Evolutionary conservation across 2,329 filamentous ascomycete species (phyloP), one percentile per base, ranked within the genome.

Genomic region (Alternaria arborescens): DNA sequence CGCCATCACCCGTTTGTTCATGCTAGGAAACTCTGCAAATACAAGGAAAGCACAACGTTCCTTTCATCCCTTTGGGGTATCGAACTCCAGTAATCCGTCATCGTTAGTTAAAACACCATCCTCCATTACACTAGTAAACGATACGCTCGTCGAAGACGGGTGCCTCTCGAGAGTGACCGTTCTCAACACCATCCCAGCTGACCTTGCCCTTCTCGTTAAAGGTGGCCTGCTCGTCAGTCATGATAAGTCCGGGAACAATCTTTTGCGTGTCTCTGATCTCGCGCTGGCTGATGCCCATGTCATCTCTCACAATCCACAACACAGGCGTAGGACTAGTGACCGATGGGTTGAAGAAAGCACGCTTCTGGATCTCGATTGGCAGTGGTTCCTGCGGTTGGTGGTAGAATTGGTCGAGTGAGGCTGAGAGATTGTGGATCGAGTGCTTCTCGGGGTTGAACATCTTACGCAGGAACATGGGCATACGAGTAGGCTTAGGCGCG

Each of bases 271-370:
- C 75, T 42, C 70, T 63, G 18, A 82, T 78, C 64, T 83, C 81
- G 43, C 81, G 73, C 62, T 75, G 74, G 4, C 74, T 78, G 10
- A 83, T 78, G 4, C 82, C 81, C 70, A 80, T 75, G 14, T 77
- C 74, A 60, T 84, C 82, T 14, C 70, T 70, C 1, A 81, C 79
- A 18, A 83, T 80, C 82, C 82, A 84, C 14, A 84, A 59, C 14
- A 78, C 77, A 2, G 82, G 81, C 1, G 77, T 79, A 50, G 79
- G 76, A 16, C 74, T 76, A 1, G 76, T 82, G 36, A 84, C 75
- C 0, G 79, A 79, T 2, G 82, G 82, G 50, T 81, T 78, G 51
- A 80, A 73, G 67, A 78, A 84, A 5, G 82, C 82, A 42, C 79
- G 76, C 56, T 78, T 75, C 40, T 75, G 74, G 36, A 81, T 62